Conservation (phyloP, 495 filamentous ascomycete species). For the Sporormia fimetaria region DNA sequence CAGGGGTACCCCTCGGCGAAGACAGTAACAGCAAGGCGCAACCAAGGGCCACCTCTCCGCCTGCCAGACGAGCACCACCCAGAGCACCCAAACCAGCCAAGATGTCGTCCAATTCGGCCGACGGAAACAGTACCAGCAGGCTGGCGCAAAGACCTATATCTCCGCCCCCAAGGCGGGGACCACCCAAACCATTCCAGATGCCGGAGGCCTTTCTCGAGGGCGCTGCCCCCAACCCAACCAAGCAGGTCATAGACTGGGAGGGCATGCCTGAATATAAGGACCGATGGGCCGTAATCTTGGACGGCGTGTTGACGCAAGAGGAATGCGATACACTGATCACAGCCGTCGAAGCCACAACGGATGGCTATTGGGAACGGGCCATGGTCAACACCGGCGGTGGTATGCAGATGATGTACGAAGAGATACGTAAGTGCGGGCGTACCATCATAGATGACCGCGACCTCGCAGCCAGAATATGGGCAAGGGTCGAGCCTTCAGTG, state of each 20-base stretch:
- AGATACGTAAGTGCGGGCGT: constrained; percentile 57
- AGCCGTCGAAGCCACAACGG: constrained; percentile 28
- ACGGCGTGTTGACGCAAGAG: constrained; percentile 31
- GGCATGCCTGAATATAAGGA: constrained; percentile 26
- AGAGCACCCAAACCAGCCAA: too few species aligned
- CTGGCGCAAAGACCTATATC: too few species aligned
- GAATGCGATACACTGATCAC: constrained; percentile 34
- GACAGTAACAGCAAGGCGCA: too few species aligned
- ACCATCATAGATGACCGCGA: constrained; percentile 61
- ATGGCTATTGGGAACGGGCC: constrained; percentile 45
- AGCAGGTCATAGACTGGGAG: constrained; percentile 28
- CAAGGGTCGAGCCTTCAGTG: constrained; percentile 43
- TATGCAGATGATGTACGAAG: constrained; percentile 42
- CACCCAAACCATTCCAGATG: constrained; percentile 9
- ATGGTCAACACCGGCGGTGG: constrained; percentile 60
- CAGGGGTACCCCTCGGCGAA: too few species aligned
- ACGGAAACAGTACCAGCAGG: too few species aligned
- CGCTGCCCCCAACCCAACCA: constrained; percentile 24
- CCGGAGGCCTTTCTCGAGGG: constrained; percentile 27
- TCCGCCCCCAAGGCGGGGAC: constrained; percentile 8
- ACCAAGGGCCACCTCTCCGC: too few species aligned
- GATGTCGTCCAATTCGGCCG: too few species aligned
- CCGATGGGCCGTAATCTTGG: constrained; percentile 33
- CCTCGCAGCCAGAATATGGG: constrained; percentile 51
- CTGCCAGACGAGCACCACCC: too few species aligned